Evolutionary conservation across 2,329 filamentous ascomycete genomes (phyloP), one percentile per base, ranked within the genome.

Genomic region (Fusarium nematophilum): DNA sequence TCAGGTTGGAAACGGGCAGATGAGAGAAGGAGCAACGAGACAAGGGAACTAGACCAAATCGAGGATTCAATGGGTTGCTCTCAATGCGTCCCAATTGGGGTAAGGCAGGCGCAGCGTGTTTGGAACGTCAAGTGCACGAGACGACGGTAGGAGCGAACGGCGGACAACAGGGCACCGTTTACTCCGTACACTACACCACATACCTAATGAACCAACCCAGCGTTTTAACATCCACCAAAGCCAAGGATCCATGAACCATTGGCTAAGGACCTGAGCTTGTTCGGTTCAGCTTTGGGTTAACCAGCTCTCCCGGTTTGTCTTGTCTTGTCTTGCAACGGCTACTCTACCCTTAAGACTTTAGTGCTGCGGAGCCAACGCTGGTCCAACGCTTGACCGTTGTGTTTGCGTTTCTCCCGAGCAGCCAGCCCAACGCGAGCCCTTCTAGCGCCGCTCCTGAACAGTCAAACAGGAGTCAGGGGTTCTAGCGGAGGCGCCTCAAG

Each of bases 301-400:
- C 36, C 38, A 34, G 27, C 46, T 38, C 58, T 37, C 15, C n/a
- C 43, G 34, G 26, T 57, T 57, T 51, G 49, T 60, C 42, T 58
- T 51, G 53, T 38, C 42, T 58, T 62, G 36, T 47, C 34, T 57
- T 30, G 21, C 42, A 58, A 58, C 36, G 21, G 36, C 31, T 30
- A 53, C 40, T 43, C 15, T 47, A 48, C 25, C 25, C 21, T 23
- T 33, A 29, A 36, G 44, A 36, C 51, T 49, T 37, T 54, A 61
- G 53, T 31, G 31, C 44, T 46, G 50, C 51, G 51, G 62, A 62
- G 52, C 38, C 53, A 61, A 39, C 18, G 39, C 25, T 48, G 34
- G 42, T 37, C 37, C 17, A 56, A 66, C 57, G 51, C 45, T 66
- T 47, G 55, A 59, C 56, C 61, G 66, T 68, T 68, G 37, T 46